A percentile compares a stretch with the other conserved stretches of the same genome.
These are phyloP conservation scores for Starmerella sp. DNA, from an alignment of 805 yeast species.

Conservation along the genomic window DNA sequence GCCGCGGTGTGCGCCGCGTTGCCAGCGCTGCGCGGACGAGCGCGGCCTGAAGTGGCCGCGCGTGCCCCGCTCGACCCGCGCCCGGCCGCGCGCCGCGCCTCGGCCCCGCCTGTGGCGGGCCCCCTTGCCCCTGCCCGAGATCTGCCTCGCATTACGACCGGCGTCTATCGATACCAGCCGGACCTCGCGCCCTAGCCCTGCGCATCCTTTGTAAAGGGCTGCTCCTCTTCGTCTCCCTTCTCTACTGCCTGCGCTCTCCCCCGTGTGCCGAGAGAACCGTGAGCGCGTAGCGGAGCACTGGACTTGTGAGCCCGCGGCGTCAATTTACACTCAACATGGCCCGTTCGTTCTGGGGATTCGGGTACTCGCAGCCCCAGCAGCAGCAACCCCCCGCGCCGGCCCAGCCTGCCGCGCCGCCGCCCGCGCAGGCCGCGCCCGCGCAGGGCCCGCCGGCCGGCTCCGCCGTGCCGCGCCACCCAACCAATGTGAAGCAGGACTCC, in stretches of 20 bases:
- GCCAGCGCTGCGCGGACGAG: too few relatives aligned
- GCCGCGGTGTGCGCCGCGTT: too few relatives aligned
- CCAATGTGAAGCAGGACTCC: background rate
- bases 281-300: too few relatives aligned
- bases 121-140: too few relatives aligned
- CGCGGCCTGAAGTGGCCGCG: too few relatives aligned
- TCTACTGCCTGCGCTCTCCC: background rate
- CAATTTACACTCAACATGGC: conserved; percentile 8
- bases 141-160: too few relatives aligned
- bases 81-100: too few relatives aligned
- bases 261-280: too few relatives aligned
- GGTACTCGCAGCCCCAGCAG: conserved; percentile 13
- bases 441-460: background rate
- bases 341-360: conserved; percentile 22
- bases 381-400: background rate
- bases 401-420: background rate
- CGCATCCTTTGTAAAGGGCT: background rate
- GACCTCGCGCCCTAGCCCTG: background rate
- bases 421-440: background rate
- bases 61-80: too few relatives aligned
- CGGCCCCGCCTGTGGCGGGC: too few relatives aligned
- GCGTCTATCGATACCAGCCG: too few relatives aligned
- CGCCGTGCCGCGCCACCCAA: conserved; percentile 7
- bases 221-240: background rate
- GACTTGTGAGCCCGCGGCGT: background rate